Percentiles rank a stretch among this genome's conserved stretches.
phyloP scores from a whole-genome alignment of 2,329 filamentous ascomycete genomes.

The Pyrenochaeta sp. region DNA sequence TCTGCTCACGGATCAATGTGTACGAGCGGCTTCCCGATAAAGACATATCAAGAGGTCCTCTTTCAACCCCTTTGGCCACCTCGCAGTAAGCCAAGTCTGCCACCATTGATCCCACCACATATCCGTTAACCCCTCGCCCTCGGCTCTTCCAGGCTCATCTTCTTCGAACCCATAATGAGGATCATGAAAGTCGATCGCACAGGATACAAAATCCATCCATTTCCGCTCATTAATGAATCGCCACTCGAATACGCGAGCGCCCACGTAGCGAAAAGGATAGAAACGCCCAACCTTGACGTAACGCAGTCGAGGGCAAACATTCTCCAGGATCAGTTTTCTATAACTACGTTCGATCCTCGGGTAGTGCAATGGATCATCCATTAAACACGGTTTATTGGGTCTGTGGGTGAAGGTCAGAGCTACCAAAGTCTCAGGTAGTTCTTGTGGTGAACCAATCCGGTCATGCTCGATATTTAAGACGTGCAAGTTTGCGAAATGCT shows the following conservation, averaged over 20 bases:
- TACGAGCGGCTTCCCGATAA: neutral
- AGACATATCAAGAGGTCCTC: neutral
- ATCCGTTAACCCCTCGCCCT: neutral
- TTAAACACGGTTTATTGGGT: neutral
- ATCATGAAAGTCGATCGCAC: neutral
- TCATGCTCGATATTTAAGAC: neutral
- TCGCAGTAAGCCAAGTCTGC: neutral
- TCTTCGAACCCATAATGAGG: neutral
- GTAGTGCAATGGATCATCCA: slow-evolving; percentile 3
- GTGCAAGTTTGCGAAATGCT: neutral
- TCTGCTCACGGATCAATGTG: neutral
- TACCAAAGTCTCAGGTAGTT: neutral
- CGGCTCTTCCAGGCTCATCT: neutral
- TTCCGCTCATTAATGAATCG: neutral
- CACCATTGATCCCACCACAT: slow-evolving; percentile 1
- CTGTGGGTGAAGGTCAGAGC: neutral
- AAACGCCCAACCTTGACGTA: slow-evolving; percentile 1
- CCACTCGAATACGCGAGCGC: slow-evolving; percentile 1
- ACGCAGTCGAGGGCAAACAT: neutral
- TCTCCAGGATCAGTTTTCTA: neutral
- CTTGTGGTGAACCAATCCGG: neutral
- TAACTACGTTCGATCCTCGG: neutral
- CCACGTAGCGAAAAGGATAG: slow-evolving; percentile 3
- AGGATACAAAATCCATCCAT: neutral
- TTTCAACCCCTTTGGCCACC: slow-evolving; percentile 1